Evolutionary conservation across 306 rosid genomes (phyloP).

Genomic region (Rosa persica): DNA sequence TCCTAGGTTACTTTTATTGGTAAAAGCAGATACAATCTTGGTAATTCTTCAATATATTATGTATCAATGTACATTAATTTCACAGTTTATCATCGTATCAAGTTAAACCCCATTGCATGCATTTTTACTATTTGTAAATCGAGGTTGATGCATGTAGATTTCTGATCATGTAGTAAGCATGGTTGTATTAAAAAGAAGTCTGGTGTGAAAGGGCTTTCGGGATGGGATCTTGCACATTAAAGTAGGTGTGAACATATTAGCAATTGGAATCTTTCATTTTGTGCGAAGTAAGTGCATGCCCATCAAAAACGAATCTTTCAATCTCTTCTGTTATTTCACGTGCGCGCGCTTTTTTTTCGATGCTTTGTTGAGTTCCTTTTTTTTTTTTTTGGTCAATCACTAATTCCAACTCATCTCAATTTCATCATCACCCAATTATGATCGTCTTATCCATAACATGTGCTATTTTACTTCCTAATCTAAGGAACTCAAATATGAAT

Average conservation of each 20-base stretch:
- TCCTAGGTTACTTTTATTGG: no score
- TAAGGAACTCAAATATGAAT: no score
- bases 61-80: no score
- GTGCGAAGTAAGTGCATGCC: background rate
- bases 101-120: no score
- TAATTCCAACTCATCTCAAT: no score
- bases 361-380: background rate
- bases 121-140: no score
- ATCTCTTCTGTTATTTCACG: background rate
- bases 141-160: background rate
- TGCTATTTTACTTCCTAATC: background rate
- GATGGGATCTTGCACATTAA: conserved; percentile 23
- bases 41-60: no score
- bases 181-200: background rate
- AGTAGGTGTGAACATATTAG: conserved; percentile 53
- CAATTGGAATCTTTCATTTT: conserved; percentile 36
- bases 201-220: conserved; percentile 43
- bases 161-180: background rate
- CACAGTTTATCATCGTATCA: no score
- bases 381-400: background rate
- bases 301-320: background rate
- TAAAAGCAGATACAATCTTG: no score
- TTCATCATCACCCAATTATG: background rate
- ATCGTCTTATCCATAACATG: background rate
- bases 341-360: background rate